These are phyloP conservation scores for Coleophoma cylindrospora DNA, from an alignment of 2,329 filamentous ascomycete species.

Conservation along the genomic window DNA sequence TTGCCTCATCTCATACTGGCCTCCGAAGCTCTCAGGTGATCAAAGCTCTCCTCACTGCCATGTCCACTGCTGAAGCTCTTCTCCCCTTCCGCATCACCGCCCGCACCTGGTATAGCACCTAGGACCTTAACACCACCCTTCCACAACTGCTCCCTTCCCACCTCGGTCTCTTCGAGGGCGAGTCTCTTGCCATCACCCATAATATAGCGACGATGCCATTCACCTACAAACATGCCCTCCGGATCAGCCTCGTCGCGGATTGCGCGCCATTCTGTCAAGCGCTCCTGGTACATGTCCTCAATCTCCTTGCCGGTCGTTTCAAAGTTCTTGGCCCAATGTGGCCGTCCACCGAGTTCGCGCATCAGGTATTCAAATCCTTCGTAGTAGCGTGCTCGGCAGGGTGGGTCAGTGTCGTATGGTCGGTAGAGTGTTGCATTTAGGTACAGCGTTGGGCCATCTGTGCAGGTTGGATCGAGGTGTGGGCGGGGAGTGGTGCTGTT, in stretches of 20 bases:
- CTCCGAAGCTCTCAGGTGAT: conserved; percentile 11
- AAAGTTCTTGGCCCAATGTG: conserved; percentile 96
- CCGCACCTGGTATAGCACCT: conserved; percentile 1
- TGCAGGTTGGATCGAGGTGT: conserved; percentile 67
- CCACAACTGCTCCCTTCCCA: conserved; percentile 13
- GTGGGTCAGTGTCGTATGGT: conserved; percentile 73
- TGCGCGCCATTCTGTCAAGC: conserved; percentile 60
- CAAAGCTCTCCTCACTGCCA: conserved; percentile 40
- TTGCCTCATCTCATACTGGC: not conserved
- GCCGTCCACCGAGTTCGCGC: conserved; percentile 74
- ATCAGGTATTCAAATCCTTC: conserved; percentile 88
- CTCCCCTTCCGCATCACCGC: conserved; percentile 26
- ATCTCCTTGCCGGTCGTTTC: conserved; percentile 55
- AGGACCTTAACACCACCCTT: conserved; percentile 18
- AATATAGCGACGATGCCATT: conserved; percentile 78
- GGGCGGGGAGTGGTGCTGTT: conserved; percentile 40
- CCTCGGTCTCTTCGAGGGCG: conserved; percentile 23
- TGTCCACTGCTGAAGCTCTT: conserved; percentile 18
- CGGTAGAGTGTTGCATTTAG: conserved; percentile 88
- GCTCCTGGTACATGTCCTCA: conserved; percentile 61
- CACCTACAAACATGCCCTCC: conserved; percentile 81
- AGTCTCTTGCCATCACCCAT: conserved; percentile 29
- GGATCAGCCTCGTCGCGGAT: conserved; percentile 70
- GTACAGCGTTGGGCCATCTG: conserved; percentile 71
- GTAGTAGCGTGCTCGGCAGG: conserved; percentile 74